Percentiles rank a stretch among this genome's conserved stretches.
These are phyloP conservation scores for Scedosporium dehoogii DNA, from an alignment of 2,329 filamentous ascomycete genomes.

Conservation along the genomic window DNA sequence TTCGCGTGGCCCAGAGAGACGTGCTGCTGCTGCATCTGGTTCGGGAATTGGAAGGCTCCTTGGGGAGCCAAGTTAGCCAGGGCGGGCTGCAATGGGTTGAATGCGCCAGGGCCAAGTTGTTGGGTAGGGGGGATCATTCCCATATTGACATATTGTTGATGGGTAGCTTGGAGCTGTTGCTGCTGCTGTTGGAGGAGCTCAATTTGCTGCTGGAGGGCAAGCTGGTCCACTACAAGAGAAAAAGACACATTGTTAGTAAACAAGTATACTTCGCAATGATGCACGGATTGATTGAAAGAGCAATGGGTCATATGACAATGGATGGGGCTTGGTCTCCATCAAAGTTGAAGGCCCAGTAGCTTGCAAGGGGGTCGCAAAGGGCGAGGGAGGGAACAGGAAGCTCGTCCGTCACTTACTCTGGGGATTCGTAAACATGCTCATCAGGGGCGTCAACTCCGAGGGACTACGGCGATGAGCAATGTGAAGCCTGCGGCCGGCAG, in stretches of 20 bases:
- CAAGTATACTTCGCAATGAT: not conserved
- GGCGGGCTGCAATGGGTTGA: slow-evolving; percentile 69
- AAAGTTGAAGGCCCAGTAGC: not conserved
- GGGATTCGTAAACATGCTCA: slow-evolving; percentile 74
- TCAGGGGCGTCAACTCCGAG: slow-evolving; percentile 91
- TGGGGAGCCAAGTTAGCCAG: slow-evolving; percentile 72
- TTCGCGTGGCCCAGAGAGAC: slow-evolving; percentile 65
- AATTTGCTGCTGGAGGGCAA: slow-evolving; percentile 96
- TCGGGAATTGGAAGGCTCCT: slow-evolving; percentile 81
- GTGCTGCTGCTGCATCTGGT: slow-evolving; percentile 64
- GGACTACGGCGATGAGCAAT: slow-evolving; percentile 96
- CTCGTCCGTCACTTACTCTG: slow-evolving; percentile 43
- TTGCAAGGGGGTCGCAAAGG: not conserved
- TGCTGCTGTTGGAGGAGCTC: slow-evolving; percentile 96
- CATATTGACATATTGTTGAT: slow-evolving; percentile 97
- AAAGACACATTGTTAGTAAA: slow-evolving; percentile 3
- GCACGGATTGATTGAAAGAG: not conserved
- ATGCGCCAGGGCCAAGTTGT: slow-evolving; percentile 57
- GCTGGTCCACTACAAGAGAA: slow-evolving; percentile 70
- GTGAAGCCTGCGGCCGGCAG: slow-evolving; percentile 81
- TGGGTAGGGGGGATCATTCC: slow-evolving; percentile 86
- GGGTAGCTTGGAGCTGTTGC: slow-evolving; percentile 90
- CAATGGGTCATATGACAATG: not conserved
- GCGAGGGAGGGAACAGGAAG: slow-evolving; percentile 6
- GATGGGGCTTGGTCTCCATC: not conserved